Conservation (phyloP, 2,329 filamentous ascomycete genomes). For the Sarocladiaceae sp. region DNA sequence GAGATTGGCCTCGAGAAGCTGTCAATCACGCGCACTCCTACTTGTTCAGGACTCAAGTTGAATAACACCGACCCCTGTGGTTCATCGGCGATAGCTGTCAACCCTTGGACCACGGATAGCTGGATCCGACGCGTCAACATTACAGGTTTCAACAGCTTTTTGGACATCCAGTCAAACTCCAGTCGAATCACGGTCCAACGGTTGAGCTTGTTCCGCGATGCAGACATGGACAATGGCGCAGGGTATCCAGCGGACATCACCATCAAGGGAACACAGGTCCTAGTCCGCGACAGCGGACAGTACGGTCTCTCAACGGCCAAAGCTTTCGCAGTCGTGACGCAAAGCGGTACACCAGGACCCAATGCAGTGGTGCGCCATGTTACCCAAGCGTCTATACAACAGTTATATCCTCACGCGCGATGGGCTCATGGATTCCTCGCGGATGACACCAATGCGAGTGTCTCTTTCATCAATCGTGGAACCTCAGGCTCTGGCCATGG, state of each 20-base stretch:
- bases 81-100: background rate
- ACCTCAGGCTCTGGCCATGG: background rate
- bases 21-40: background rate
- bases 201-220: slow-evolving; percentile 3
- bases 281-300: background rate
- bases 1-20: background rate
- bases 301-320: background rate
- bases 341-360: background rate
- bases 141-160: background rate
- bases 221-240: background rate
- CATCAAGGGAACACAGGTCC: background rate
- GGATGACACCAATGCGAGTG: background rate
- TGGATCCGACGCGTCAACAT: slow-evolving; percentile 1
- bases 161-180: background rate
- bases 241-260: background rate
- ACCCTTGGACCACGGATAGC: background rate
- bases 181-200: background rate
- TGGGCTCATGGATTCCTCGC: slow-evolving; percentile 3
- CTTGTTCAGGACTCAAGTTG: background rate
- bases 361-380: background rate
- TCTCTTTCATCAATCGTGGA: background rate
- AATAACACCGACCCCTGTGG: background rate
- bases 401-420: background rate
- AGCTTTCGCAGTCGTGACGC: background rate
- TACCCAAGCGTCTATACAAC: background rate